Percentiles rank a stretch among this genome's conserved stretches.
phyloP scores from a whole-genome alignment of 192 early-diverging fungal species.

The Umbelopsis vinacea region DNA sequence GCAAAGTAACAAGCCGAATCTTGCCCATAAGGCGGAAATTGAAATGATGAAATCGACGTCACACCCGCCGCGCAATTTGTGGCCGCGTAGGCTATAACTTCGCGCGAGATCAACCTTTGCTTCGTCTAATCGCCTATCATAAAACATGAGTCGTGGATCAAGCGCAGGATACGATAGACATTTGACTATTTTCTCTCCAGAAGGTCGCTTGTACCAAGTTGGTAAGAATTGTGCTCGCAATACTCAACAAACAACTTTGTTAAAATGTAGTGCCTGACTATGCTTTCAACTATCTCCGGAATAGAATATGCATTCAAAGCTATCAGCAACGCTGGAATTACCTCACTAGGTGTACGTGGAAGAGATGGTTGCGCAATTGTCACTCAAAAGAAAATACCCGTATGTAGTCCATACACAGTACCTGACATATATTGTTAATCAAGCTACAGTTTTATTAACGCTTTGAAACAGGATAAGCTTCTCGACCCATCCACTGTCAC shows the following conservation, averaged over 20 bases:
- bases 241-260: not conserved
- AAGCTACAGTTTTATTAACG: not conserved
- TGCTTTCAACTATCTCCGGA: slow-evolving; percentile 4
- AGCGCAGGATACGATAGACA: slow-evolving; percentile 95
- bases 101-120: slow-evolving; percentile 10
- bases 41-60: slow-evolving; percentile 11
- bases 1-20: no score
- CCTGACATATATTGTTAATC: not conserved
- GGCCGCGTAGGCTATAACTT: slow-evolving; percentile 11
- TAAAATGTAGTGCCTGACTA: not conserved
- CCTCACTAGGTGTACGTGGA: slow-evolving; percentile 94
- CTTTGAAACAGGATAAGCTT: slow-evolving; percentile 81
- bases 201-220: slow-evolving; percentile 99
- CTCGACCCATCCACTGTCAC: slow-evolving; percentile 92
- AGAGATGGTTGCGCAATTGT: slow-evolving; percentile 94
- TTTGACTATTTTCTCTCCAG: slow-evolving; percentile 99
- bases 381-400: slow-evolving; percentile 97
- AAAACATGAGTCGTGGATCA: slow-evolving; percentile 43
- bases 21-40: not conserved
- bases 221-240: slow-evolving; percentile 58
- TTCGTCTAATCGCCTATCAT: not conserved
- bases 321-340: slow-evolving; percentile 96
- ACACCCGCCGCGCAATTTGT: slow-evolving; percentile 14
- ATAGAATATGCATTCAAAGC: slow-evolving; percentile 99
- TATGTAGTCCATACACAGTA: slow-evolving; percentile 32